Base-by-base conservation (phyloP, 495 filamentous ascomycete species). In the Aspergillus homomorphus region DNA sequence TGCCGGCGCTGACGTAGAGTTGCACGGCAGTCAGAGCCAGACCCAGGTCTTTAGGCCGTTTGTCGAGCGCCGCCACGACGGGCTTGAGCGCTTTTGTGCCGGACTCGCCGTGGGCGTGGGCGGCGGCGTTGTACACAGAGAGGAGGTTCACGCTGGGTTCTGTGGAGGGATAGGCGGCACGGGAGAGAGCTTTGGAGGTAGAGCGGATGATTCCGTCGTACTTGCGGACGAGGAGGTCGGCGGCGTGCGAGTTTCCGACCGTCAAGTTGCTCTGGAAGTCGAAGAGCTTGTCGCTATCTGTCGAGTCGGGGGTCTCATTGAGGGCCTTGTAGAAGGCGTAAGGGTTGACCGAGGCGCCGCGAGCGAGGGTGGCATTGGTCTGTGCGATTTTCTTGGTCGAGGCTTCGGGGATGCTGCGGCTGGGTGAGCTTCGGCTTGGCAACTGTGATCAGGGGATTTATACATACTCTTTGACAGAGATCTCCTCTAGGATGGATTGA, bases 11-110 rank as follows among this genome's bases (percentile, higher is more conserved):
- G 16, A 96, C 76, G 64, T 95, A 92, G 41, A 97, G 82, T 68
- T 98, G 92, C 7, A 93, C 82, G 18, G 91, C 83, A 14, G 90
- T 93, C 43, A 98, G 76, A 9, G 90, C 76, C 3, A 98, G 78
- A 8, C 94, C 95, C 26, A 97, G 74, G 66, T 99, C 92, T 58
- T 84, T 84, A 0, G 92, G 91, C 21, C 89, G 80, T 54, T 84
- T 84, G 59, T 90, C 87, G 10, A 96, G 76, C n/a, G 93, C 67
- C 0, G 88, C 82, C 1, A 91, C 73, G 19, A 96, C 83, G 33
- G 83, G 69, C 63, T 87, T 89, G n/a, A 96, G 71, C 16, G 85
- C 87, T 18, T 86, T 78, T 52, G 87, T 84, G 44, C 85, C 87
- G 6, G 80, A 82, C 63, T 83, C 70, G 46, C 83, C 82, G 52